A percentile compares a stretch with the other conserved stretches of the same genome.
phyloP scores from a whole-genome alignment of 805 yeast genomes.

The Spathaspora boniae region DNA sequence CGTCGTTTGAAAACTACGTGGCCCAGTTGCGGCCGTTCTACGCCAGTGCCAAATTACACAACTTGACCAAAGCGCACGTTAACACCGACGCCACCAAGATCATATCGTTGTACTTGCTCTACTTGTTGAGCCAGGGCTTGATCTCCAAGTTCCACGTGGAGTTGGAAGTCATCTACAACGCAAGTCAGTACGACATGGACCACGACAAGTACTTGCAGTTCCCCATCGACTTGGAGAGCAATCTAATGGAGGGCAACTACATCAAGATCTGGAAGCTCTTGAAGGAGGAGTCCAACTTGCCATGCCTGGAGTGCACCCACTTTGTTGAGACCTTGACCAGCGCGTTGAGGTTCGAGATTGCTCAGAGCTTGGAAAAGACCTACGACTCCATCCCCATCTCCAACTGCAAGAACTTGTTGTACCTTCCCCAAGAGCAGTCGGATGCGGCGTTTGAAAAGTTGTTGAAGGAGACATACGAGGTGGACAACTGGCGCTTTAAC shows the following conservation, averaged over 20 bases:
- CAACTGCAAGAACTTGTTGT: constrained; percentile 78
- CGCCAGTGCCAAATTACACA: constrained; percentile 43
- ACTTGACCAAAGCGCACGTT: constrained; percentile 36
- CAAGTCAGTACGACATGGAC: constrained; percentile 59
- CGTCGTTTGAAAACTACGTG: constrained; percentile 66
- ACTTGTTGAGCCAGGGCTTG: constrained; percentile 76
- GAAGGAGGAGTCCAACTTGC: constrained; percentile 52
- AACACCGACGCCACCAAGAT: constrained; percentile 53
- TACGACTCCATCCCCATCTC: constrained; percentile 73
- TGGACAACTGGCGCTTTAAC: constrained; percentile 31
- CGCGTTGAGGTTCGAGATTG: constrained; percentile 84
- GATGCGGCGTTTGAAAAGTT: constrained; percentile 29
- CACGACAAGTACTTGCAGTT: constrained; percentile 60
- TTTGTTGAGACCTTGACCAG: constrained; percentile 72
- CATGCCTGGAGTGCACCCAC: constrained; percentile 71
- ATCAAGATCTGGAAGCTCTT: constrained; percentile 83
- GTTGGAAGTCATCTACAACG: constrained; percentile 65
- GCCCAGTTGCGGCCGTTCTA: constrained; percentile 80
- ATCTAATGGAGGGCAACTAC: constrained; percentile 96
- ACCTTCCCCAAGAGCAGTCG: constrained; percentile 48
- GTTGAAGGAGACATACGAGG: constrained; percentile 31
- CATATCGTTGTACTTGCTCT: constrained; percentile 69
- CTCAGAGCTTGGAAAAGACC: constrained; percentile 76
- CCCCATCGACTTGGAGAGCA: constrained; percentile 85
- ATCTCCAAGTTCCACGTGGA: constrained; percentile 89